Percentiles rank a stretch among this genome's conserved stretches.
phyloP scores from a whole-genome alignment of 441 rosid species.

The Syzygium malaccense region DNA sequence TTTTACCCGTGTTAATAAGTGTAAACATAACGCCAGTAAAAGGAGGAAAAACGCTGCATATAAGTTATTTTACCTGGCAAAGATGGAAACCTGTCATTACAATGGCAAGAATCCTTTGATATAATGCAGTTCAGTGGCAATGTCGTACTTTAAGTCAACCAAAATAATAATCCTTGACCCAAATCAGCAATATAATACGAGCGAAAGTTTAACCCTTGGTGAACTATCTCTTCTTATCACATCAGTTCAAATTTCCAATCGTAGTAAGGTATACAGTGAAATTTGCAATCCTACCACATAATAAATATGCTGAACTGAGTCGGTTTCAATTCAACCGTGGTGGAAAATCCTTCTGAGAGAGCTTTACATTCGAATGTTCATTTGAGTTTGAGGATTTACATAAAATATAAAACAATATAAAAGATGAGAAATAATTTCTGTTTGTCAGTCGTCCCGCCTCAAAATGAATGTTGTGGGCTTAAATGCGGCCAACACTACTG shows the following conservation, averaged over 20 bases:
- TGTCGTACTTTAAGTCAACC: not conserved
- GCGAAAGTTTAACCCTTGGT: not conserved
- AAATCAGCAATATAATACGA: not conserved
- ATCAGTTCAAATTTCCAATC: not conserved
- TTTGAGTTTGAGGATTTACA: not conserved
- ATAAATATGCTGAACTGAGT: not conserved
- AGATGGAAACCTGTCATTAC: not conserved
- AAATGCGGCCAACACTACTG: slow-evolving; percentile 73
- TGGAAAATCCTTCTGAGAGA: not conserved
- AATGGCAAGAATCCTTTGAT: not conserved
- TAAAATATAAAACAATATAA: not conserved
- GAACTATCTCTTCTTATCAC: not conserved
- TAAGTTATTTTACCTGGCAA: not conserved
- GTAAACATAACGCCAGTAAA: not conserved
- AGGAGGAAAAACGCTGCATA: not conserved
- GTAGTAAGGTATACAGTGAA: not conserved
- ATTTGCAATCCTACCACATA: not conserved
- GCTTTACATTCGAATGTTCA: not conserved
- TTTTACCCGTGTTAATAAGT: not conserved
- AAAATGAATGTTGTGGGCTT: slow-evolving; percentile 35
- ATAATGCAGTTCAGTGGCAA: not conserved
- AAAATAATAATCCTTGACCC: not conserved
- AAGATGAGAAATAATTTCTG: not conserved
- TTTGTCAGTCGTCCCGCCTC: slow-evolving; percentile 19
- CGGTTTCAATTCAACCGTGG: not conserved